Percentiles rank a stretch among this genome's conserved stretches.
phyloP scores from a whole-genome alignment of 2,329 filamentous ascomycete genomes.

The Trichoderma oligosporum region DNA sequence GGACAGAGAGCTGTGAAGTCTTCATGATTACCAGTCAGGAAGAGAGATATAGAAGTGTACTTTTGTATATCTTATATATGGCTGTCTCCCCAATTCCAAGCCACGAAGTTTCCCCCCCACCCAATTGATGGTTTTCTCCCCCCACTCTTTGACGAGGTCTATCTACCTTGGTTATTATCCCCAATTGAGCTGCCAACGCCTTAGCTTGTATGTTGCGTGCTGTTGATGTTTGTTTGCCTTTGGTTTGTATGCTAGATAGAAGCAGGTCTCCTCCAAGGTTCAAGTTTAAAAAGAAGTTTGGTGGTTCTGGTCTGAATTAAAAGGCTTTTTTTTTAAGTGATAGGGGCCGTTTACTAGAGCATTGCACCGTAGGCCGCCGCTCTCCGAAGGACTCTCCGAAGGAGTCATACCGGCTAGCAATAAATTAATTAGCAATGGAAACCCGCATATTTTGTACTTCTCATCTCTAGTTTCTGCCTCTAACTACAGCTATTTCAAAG shows the following conservation, averaged over 20 bases:
- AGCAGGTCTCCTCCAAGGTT: not conserved
- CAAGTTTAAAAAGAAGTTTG: not conserved
- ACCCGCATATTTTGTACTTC: not conserved
- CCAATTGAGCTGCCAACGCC: not conserved
- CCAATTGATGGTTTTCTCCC: constrained; percentile 1
- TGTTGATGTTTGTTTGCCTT: not conserved
- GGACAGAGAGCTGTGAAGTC: constrained; percentile 10
- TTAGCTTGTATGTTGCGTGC: not conserved
- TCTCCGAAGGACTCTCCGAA: constrained; percentile 3
- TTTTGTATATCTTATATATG: not conserved
- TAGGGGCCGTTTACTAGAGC: not conserved
- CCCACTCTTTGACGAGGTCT: constrained; percentile 15
- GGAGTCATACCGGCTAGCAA: constrained; percentile 7
- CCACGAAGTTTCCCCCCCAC: not conserved
- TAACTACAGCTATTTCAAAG: not conserved
- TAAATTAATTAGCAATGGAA: constrained; percentile 16
- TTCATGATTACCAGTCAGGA: constrained; percentile 12
- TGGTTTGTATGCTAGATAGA: not conserved
- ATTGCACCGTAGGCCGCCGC: constrained; percentile 11
- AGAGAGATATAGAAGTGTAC: not conserved
- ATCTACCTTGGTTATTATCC: not conserved
- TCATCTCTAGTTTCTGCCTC: not conserved
- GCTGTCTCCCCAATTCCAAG: not conserved
- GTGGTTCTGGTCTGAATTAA: not conserved
- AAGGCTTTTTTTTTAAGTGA: too few relatives aligned